Conservation (phyloP, 768 basidiomycete genomes). For the Termitomyces sp. region DNA sequence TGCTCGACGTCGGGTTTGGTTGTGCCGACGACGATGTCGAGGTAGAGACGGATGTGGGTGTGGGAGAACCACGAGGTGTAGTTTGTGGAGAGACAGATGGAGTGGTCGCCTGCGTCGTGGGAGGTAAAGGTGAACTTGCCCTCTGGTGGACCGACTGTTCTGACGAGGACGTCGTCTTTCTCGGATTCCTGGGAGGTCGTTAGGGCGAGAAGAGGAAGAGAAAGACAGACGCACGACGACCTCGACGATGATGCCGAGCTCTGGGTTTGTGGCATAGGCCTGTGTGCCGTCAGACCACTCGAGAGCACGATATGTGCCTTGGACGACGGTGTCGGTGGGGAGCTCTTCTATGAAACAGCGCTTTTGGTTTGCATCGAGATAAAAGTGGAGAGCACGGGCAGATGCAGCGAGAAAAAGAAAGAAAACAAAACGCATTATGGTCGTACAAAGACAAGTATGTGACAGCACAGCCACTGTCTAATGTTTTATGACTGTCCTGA, state of each 20-base stretch:
- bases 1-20: constrained; percentile 84
- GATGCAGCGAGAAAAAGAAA: constrained; percentile 23
- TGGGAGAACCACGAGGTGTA: constrained; percentile 84
- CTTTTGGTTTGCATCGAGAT: constrained; percentile 90
- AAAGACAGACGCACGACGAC: constrained; percentile 63
- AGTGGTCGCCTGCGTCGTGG: constrained; percentile 94
- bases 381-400: constrained; percentile 87
- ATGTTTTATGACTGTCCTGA: not conserved
- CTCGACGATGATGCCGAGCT: constrained; percentile 85
- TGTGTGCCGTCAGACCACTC: constrained; percentile 82
- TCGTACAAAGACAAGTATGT: not conserved
- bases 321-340: constrained; percentile 91
- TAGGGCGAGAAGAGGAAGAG: not conserved
- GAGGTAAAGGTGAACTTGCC: constrained; percentile 98
- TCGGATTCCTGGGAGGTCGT: constrained; percentile 68
- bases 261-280: constrained; percentile 62
- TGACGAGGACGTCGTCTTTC: constrained; percentile 74
- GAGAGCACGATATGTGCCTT: constrained; percentile 85
- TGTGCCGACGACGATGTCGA: constrained; percentile 89
- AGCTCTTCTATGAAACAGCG: constrained; percentile 96
- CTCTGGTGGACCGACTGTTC: constrained; percentile 85
- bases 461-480: constrained; percentile 4
- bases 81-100: constrained; percentile 93
- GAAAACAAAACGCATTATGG: not conserved
- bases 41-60: constrained; percentile 89